Evolutionary conservation across 1,284 basidiomycete species (phyloP).

Genomic region (Ganoderma lingzhi): DNA sequence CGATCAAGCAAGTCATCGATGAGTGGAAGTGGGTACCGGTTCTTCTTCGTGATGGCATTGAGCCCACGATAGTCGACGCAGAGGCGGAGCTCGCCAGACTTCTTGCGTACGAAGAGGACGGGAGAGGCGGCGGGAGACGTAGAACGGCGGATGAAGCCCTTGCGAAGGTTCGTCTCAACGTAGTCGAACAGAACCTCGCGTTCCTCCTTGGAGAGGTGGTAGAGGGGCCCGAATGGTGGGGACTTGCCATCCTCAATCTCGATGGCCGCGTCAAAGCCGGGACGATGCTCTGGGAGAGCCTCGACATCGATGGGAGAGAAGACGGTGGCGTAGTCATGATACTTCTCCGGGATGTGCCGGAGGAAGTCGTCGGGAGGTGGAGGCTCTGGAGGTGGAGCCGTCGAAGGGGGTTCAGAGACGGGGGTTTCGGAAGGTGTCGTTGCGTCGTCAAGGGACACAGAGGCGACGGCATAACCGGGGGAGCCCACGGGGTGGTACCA

Average conservation of each 20-base stretch:
- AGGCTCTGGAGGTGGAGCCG: not conserved
- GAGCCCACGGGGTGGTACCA: not conserved
- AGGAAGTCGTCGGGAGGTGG: not conserved
- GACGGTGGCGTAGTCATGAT: slow-evolving; percentile 13
- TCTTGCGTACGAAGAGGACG: slow-evolving; percentile 55
- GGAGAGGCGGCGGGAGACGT: slow-evolving; percentile 46
- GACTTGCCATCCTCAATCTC: slow-evolving; percentile 27
- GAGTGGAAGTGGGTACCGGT: slow-evolving; percentile 26
- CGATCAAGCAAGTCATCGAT: slow-evolving; percentile 25
- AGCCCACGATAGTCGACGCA: slow-evolving; percentile 49
- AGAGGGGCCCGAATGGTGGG: slow-evolving; percentile 21
- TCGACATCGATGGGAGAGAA: slow-evolving; percentile 27
- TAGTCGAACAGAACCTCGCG: slow-evolving; percentile 40
- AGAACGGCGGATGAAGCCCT: slow-evolving; percentile 46
- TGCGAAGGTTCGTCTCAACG: slow-evolving; percentile 45
- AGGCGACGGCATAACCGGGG: not conserved
- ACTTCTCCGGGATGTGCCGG: slow-evolving; percentile 17
- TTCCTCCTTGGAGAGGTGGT: slow-evolving; percentile 35
- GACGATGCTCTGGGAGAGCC: slow-evolving; percentile 25
- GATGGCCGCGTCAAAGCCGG: slow-evolving; percentile 21
- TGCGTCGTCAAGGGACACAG: too few species aligned
- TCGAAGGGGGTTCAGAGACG: not conserved
- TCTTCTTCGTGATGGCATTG: slow-evolving; percentile 24
- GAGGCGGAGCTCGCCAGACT: slow-evolving; percentile 46
- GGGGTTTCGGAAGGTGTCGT: too few species aligned